phyloP scores from a whole-genome alignment of 75 land plant genomes.

The Adiantum capillusveneris region DNA sequence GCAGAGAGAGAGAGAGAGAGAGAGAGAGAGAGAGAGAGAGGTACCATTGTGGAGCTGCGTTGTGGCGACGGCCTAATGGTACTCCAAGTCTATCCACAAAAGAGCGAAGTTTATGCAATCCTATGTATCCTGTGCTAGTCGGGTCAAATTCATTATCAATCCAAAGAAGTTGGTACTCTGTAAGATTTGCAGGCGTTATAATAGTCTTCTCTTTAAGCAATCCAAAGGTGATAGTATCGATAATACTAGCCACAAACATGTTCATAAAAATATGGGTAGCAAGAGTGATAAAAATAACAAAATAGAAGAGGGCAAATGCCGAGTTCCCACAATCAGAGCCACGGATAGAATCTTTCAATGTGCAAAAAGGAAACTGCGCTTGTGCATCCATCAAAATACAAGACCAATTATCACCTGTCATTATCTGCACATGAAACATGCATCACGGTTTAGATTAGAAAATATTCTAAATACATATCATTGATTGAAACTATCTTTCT shows the following conservation, averaged over 20 bases:
- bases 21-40: conserved; percentile 1
- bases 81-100: conserved; percentile 24
- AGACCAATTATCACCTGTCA: conserved; percentile 36
- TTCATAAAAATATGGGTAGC: conserved; percentile 27
- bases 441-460: too few relatives aligned
- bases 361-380: conserved; percentile 16
- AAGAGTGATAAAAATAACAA: conserved; percentile 15
- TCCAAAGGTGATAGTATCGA: conserved; percentile 35
- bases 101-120: conserved; percentile 23
- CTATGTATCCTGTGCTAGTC: conserved; percentile 22
- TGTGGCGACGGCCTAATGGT: conserved; percentile 33
- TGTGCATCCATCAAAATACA: conserved; percentile 20
- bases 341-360: not conserved
- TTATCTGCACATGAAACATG: conserved; percentile 16
- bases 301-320: conserved; percentile 11
- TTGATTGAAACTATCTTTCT: too few relatives aligned
- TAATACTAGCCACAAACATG: conserved; percentile 32
- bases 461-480: too few relatives aligned
- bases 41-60: conserved; percentile 26
- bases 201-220: conserved; percentile 33
- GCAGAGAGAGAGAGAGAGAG: not conserved
- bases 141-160: conserved; percentile 21
- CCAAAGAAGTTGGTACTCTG: conserved; percentile 21
- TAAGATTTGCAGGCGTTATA: conserved; percentile 19
- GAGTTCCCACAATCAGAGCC: conserved; percentile 25